Evolutionary conservation across 805 yeast genomes (phyloP).

Genomic region (Kluyveromyces siamensis): DNA sequence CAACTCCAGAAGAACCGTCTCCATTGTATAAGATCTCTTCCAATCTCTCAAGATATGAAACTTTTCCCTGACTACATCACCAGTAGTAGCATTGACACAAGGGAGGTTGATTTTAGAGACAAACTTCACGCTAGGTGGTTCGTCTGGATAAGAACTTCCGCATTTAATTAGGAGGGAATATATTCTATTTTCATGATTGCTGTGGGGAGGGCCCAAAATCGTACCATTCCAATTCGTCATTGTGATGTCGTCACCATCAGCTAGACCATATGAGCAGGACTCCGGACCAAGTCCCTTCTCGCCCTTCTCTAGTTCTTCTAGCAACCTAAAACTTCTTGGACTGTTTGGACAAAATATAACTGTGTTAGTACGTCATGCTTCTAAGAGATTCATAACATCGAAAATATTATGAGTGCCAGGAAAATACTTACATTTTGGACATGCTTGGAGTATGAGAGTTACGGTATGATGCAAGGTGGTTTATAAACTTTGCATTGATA

Average conservation of each 20-base stretch:
- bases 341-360: constrained; percentile 7
- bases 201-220: constrained; percentile 93
- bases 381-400: not conserved
- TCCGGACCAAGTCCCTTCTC: constrained; percentile 97
- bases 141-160: constrained; percentile 77
- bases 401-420: not conserved
- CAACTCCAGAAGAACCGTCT: constrained; percentile 78
- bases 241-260: constrained; percentile 81
- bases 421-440: not conserved
- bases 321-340: constrained; percentile 88
- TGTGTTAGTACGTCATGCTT: not conserved
- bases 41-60: constrained; percentile 71
- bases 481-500: not conserved
- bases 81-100: constrained; percentile 66
- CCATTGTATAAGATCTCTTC: constrained; percentile 91
- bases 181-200: constrained; percentile 84
- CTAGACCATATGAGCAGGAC: constrained; percentile 89
- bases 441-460: no score
- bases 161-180: constrained; percentile 76
- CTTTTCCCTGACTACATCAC: constrained; percentile 40
- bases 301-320: constrained; percentile 96
- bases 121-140: constrained; percentile 78
- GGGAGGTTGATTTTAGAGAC: constrained; percentile 83
- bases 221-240: constrained; percentile 98
- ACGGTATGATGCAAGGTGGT: not conserved